These are phyloP conservation scores for Suillus subluteus DNA, from an alignment of 768 basidiomycete genomes.

Conservation along the genomic window DNA sequence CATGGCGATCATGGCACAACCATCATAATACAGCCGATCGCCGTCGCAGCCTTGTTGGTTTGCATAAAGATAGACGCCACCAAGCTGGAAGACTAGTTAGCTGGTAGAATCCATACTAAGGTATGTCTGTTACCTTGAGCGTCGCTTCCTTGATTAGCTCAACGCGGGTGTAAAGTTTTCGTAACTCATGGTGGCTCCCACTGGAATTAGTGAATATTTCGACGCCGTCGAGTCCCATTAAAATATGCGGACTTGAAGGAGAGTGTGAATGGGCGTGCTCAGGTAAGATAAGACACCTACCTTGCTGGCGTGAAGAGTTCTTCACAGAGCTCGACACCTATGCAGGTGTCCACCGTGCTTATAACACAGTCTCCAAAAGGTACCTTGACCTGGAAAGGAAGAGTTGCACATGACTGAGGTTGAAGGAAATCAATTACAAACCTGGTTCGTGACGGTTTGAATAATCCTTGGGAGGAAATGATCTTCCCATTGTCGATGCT, in stretches of 20 bases:
- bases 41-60: conserved; percentile 99
- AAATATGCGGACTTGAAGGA: conserved; percentile 81
- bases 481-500: conserved; percentile 88
- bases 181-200: conserved; percentile 96
- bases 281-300: conserved; percentile 41
- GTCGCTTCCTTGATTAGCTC: conserved; percentile 98
- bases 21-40: conserved; percentile 97
- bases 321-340: conserved; percentile 96
- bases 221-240: conserved; percentile 98
- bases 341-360: conserved; percentile 92
- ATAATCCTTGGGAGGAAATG: conserved; percentile 92
- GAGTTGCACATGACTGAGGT: background rate
- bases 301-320: conserved; percentile 97
- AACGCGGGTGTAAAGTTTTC: conserved; percentile 90
- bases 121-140: conserved; percentile 62
- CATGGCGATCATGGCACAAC: conserved; percentile 93
- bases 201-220: conserved; percentile 99
- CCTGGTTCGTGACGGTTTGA: conserved; percentile 87
- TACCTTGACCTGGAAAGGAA: conserved; percentile 68
- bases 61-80: conserved; percentile 96
- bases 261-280: background rate
- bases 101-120: background rate
- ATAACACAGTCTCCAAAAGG: conserved; percentile 96
- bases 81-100: conserved; percentile 60
- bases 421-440: conserved; percentile 32